phyloP scores from a whole-genome alignment of 257 asterid species.

The Solanum etuberosum region DNA sequence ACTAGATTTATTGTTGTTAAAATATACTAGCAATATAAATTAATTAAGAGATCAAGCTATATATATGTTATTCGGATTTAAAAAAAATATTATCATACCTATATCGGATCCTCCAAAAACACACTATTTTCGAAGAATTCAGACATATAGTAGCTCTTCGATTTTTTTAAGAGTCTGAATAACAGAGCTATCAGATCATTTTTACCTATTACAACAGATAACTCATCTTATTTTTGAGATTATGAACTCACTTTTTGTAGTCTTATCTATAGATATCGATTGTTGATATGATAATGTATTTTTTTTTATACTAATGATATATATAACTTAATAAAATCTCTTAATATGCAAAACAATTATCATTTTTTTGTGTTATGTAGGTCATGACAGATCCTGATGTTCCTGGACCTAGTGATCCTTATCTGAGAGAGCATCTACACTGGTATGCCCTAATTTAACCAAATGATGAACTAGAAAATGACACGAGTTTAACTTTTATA shows the following conservation, averaged over 20 bases:
- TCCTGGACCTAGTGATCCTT: slow-evolving; percentile 92
- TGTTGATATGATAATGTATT: background rate
- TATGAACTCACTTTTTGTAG: background rate
- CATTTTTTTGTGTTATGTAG: slow-evolving; percentile 11
- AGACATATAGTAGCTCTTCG: background rate
- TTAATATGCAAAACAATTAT: background rate
- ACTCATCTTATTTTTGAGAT: background rate
- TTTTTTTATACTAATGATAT: background rate
- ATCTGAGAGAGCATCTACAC: slow-evolving; percentile 71
- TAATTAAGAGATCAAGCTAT: background rate
- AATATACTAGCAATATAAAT: background rate
- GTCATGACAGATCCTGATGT: slow-evolving; percentile 86
- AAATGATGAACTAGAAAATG: background rate
- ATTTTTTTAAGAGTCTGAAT: background rate
- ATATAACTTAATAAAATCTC: background rate
- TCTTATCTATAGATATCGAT: background rate
- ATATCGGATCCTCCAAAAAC: background rate
- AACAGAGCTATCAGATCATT: background rate
- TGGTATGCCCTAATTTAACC: slow-evolving; percentile 24
- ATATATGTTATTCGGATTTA: background rate
- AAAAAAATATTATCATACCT: accelerated
- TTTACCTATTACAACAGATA: background rate
- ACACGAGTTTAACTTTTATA: background rate
- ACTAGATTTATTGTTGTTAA: background rate
- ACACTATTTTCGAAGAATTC: background rate